A percentile compares a stretch with the other conserved stretches of the same genome.
phyloP scores from a whole-genome alignment of 768 basidiomycete species.

The Sporobolomyces phaffii region DNA sequence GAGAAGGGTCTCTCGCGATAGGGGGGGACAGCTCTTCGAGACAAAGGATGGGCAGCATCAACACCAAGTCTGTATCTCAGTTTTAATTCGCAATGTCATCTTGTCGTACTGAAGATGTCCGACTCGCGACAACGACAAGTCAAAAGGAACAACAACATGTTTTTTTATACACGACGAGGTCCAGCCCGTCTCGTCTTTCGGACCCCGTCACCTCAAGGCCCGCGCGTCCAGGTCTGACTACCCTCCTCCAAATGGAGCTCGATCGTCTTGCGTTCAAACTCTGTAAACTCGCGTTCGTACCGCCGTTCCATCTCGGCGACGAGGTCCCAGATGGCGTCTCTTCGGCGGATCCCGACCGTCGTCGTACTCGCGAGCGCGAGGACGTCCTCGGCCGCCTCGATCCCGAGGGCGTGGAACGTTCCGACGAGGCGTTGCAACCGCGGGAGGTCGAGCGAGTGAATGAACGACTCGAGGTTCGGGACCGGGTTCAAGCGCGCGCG shows the following conservation, averaged over 20 bases:
- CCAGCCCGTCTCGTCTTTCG: too few relatives aligned
- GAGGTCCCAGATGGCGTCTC: not conserved
- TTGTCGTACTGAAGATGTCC: too few relatives aligned
- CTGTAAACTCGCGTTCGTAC: not conserved
- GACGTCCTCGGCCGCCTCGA: slow-evolving; percentile 5
- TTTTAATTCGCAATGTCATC: not conserved
- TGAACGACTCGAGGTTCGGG: slow-evolving; percentile 14
- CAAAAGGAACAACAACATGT: slow-evolving; percentile 5
- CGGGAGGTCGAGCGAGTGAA: slow-evolving; percentile 26
- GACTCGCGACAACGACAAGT: too few relatives aligned
- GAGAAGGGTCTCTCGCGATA: not conserved
- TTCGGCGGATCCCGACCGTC: not conserved
- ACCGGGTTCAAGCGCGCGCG: not conserved
- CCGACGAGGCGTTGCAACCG: slow-evolving; percentile 19
- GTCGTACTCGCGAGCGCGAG: not conserved
- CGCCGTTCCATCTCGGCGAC: slow-evolving; percentile 1
- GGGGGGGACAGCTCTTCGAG: too few relatives aligned
- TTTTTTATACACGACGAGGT: too few relatives aligned
- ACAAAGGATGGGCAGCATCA: not conserved
- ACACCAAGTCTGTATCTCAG: too few relatives aligned
- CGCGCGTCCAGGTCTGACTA: slow-evolving; percentile 1
- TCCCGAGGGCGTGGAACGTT: slow-evolving; percentile 9
- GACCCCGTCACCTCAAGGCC: too few relatives aligned
- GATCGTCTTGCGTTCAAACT: slow-evolving; percentile 17
- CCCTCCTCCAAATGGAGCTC: slow-evolving; percentile 7